Evolutionary conservation across 371 early-diverging fungal genomes (phyloP), one percentile per base, ranked within the genome.

Genomic region (Mucor circinelloides): DNA sequence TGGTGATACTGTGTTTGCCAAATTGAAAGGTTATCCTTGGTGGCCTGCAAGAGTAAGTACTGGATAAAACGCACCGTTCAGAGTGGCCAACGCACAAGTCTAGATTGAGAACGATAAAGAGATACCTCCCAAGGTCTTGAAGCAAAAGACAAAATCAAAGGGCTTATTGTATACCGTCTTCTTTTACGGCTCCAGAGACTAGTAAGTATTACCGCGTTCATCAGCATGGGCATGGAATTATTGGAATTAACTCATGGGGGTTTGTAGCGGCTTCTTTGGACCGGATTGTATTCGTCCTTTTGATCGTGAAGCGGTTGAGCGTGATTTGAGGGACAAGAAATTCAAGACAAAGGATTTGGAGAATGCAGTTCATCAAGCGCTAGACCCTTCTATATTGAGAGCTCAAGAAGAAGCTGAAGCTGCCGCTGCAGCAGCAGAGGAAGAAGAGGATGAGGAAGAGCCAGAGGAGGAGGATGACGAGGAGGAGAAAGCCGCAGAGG

Each of bases 21-120:
- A 87, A 66, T 69, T 90, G 63, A 89, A 87, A 68, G 89, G 89
- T 6, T 90, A 83, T 70, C 90, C 90, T 23, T 90, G 89, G 88
- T 90, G 90, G 90, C 90, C 90, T 17, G 86, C 86, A 57, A 80
- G 85, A 69, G 90, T 89, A 84, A 81, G 82, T 70, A 2, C 19
- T 48, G 1, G 12, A n/a, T n/a, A n/a, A n/a, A n/a, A n/a, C n/a
- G n/a, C n/a, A n/a, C 17, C 55, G 27, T 64, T 44, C 3, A 62
- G 27, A 62, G 15, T 23, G 10, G 23, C 19, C 15, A 19, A 50
- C 50, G 23, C 40, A 25, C 25, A 13, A 10, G 3, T 30, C 13
- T 73, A 85, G 86, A 76, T 86, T 73, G 85, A 86, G 66, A 71
- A 71, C 52, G 85, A 87, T 27, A 73, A 72, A 27, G 70, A 80